Evolutionary conservation across 2,329 filamentous ascomycete species (phyloP).

Genomic region (Aspergillus latus): DNA sequence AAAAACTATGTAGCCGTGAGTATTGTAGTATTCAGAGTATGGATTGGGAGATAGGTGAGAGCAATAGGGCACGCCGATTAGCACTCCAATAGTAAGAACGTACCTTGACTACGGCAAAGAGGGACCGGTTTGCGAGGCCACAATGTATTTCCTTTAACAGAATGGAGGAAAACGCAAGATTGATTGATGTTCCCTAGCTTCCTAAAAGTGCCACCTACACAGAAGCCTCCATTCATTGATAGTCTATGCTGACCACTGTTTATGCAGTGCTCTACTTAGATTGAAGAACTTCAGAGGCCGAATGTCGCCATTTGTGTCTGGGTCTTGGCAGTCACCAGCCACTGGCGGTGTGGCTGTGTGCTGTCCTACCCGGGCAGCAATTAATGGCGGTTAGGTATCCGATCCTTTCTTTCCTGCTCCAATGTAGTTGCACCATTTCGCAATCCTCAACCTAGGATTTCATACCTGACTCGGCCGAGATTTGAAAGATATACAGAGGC

Average conservation of each 20-base stretch:
- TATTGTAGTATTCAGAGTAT: not conserved
- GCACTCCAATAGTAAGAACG: conserved; percentile 2
- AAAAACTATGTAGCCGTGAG: conserved; percentile 13
- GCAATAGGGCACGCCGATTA: no score
- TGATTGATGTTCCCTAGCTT: conserved; percentile 18
- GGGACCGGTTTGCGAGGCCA: not conserved
- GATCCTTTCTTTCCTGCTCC: no score
- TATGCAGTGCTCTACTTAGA: not conserved
- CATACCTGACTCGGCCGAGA: no score
- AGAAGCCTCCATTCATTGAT: conserved; percentile 22
- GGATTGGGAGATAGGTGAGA: no score
- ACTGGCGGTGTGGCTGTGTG: conserved; percentile 8
- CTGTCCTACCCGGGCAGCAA: no score
- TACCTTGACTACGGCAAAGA: conserved; percentile 12
- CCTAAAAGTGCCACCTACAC: conserved; percentile 16
- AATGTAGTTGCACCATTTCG: no score
- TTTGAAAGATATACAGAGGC: no score
- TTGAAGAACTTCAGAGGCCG: not conserved
- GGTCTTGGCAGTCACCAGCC: conserved; percentile 10
- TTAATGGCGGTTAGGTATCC: not conserved
- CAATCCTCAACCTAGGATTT: no score
- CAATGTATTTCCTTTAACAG: conserved; percentile 10
- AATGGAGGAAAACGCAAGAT: conserved; percentile 9
- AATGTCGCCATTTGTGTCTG: conserved; percentile 7
- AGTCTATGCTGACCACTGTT: not conserved